These are phyloP conservation scores for Penicillium hesseltinei DNA, from an alignment of 2,329 filamentous ascomycete species.

Conservation along the genomic window DNA sequence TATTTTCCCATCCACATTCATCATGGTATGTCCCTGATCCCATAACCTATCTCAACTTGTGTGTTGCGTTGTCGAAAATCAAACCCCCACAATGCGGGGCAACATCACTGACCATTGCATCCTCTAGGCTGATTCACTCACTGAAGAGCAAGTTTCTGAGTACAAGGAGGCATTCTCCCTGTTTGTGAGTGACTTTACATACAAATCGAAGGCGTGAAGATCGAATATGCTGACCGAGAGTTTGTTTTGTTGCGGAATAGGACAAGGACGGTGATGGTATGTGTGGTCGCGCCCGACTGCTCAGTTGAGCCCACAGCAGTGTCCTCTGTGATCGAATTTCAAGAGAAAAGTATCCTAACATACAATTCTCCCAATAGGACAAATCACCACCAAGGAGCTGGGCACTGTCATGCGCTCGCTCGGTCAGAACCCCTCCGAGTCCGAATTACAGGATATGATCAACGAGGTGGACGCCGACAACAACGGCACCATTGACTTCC, in stretches of 20 bases:
- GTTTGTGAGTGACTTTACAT: slow-evolving; percentile 70
- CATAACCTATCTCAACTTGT: neutral
- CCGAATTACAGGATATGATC: slow-evolving; percentile 90
- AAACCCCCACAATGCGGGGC: slow-evolving; percentile 37
- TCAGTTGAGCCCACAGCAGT: neutral
- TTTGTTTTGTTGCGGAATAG: slow-evolving; percentile 46
- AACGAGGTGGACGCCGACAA: slow-evolving; percentile 91
- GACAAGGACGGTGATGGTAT: slow-evolving; percentile 90
- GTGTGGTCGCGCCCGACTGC: slow-evolving; percentile 40
- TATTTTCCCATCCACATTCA: slow-evolving; percentile 21
- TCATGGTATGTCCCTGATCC: slow-evolving; percentile 30
- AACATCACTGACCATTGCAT: slow-evolving; percentile 30
- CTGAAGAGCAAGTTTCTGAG: slow-evolving; percentile 99
- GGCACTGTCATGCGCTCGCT: slow-evolving; percentile 89
- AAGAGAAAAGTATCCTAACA: slow-evolving; percentile 9
- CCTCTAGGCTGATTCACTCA: slow-evolving; percentile 88
- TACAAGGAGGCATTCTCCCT: slow-evolving; percentile 99
- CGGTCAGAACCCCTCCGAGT: slow-evolving; percentile 86
- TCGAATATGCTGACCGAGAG: slow-evolving; percentile 17
- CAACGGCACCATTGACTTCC: slow-evolving; percentile 89
- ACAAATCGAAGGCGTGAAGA: neutral
- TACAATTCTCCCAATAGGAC: slow-evolving; percentile 54
- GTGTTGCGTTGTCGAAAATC: slow-evolving; percentile 14
- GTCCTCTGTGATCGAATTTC: neutral
- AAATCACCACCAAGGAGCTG: slow-evolving; percentile 89